Evolutionary conservation across 2,329 filamentous ascomycete species (phyloP).

Genomic region (Colletotrichum sp.): DNA sequence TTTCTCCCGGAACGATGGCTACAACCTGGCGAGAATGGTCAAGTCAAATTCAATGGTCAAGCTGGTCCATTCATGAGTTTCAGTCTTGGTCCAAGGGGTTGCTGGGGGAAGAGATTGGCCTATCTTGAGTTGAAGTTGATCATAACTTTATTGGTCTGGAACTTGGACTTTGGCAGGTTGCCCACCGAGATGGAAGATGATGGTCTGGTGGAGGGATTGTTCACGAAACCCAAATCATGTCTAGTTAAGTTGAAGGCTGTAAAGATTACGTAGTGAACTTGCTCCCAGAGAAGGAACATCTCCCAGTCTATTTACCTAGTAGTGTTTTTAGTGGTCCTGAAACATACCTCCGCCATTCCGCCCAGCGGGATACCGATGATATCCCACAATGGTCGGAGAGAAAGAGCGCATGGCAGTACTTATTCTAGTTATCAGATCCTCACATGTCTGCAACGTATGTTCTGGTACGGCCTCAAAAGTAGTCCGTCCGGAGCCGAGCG

Average conservation of each 20-base stretch:
- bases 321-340: not conserved
- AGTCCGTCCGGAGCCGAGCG: not conserved
- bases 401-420: not conserved
- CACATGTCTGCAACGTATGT: not conserved
- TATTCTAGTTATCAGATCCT: not conserved
- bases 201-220: not conserved
- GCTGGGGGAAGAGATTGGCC: not conserved
- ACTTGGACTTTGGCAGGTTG: not conserved
- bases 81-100: not conserved
- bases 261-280: not conserved
- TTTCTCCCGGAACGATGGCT: not conserved
- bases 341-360: not conserved
- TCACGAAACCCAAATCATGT: not conserved
- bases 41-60: not conserved
- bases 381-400: not conserved
- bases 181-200: not conserved
- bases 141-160: not conserved
- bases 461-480: not conserved
- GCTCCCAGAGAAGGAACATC: not conserved
- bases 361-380: not conserved
- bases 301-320: not conserved
- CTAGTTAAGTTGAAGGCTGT: not conserved
- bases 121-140: not conserved
- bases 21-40: not conserved
- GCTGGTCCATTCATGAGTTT: not conserved